Base-by-base conservation (phyloP, 176 grass and related monocot species). In the Pharus latifolius region DNA sequence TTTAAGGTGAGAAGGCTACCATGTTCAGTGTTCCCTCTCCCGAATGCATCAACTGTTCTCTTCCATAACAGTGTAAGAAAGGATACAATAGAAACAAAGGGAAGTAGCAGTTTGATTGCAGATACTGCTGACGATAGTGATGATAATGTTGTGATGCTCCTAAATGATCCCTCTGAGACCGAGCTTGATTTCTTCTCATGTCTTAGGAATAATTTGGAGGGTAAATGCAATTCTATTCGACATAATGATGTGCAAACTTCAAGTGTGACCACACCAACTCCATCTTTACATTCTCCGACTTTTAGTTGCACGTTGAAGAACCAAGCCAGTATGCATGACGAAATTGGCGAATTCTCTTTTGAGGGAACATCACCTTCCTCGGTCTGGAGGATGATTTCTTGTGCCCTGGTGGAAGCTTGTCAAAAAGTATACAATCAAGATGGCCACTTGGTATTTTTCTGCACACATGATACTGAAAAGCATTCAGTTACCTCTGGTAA, bases 1-100 rank as follows among this genome's bases (percentile, higher is more conserved):
- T 99, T 99, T 72, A 94, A 74, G 65, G 82, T 91, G 37, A 93
- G 84, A 84, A 84, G 95, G 67, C 65, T 88, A 63, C 84, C 95
- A 17, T 99, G 95, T 72, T 99, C 90, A 34, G 63, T 20, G 27
- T 99, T 72, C 53, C 79, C 85, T 38, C 74, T 99, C 47, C 95
- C 95, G 17, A 73, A 83, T 66, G 87, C 87, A 37, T 75, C 81
- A 76, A 99, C 84, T 64, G 78, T 78, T 84, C 76, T 99, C 58
- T 91, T 78, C 30, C 74, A 30, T 45, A 94, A 88, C 73, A 63
- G 30, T 67, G 40, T 53, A 54, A 91, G 75, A 68, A 83, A 82
- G 76, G 75, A 88, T 78, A 76, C 43, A 18, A 65, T 67, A 29
- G 90, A 91, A 80, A 88, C 62, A 78, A 93, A 74, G 43, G 87